Evolutionary conservation across 164 flowering plant species (phyloP), one percentile per base, ranked within the genome.

Genomic region (Magnolia sinica): DNA sequence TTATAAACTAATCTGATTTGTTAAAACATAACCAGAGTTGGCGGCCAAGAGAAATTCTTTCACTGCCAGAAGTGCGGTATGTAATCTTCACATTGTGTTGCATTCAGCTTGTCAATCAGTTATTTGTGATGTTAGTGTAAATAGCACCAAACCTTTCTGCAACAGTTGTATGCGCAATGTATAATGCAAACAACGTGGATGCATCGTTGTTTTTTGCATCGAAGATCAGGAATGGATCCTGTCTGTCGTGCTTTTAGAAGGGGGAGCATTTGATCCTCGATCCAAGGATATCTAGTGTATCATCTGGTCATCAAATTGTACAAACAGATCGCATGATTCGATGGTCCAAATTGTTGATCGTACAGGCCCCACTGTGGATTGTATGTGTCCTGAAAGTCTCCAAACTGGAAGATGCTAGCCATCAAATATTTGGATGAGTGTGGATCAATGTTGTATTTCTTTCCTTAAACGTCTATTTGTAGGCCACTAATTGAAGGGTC

Each of bases 11-110:
- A 50, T 52, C 18, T 68, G 50, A 31, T 29, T 29, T 76, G 37
- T 50, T 4, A 64, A 70, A 10, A 8, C 23, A 49, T 18, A 20
- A 3, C 20, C 88, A 93, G 99, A 81, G 88, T 91, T 76, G 99
- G 99, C 49, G 98, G 97, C 71, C 70, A 73, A 20, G 78, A 72
- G 24, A 76, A 66, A 50, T 79, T 50, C 77, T 79, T 75, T 75
- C 81, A 79, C 59, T 79, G 81, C 78, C 59, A 72, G 67, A 79
- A 75, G 75, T 79, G 81, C 75, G 81, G 81, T 79, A 91, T 51
- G 91, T 49, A 55, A 22, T 59, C 73, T 37, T 65, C 24, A 20
- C 51, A 8, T 9, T 8, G 13, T 55, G 61, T 55, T 55, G 18
- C 61, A 14, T 55, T 55, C 61, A 55, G 61, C 13, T 55, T 55